Evolutionary conservation across 495 filamentous ascomycete genomes (phyloP).

Genomic region (Sordaria brevicollis): DNA sequence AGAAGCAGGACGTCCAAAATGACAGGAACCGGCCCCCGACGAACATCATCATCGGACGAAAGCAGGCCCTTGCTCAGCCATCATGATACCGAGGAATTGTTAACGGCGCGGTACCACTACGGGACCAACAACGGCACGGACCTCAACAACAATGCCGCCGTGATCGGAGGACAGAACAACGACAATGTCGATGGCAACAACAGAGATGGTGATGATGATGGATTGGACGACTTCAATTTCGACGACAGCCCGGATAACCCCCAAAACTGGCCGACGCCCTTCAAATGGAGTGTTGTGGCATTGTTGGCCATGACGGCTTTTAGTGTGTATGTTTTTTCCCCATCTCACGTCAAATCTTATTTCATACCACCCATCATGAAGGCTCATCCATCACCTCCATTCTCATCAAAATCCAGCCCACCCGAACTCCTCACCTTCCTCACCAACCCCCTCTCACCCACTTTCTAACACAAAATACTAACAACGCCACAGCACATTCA

Average conservation of each 20-base stretch:
- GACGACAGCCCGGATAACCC: conserved; percentile 44
- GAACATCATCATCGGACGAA: neutral
- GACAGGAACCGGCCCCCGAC: neutral
- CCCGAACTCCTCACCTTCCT: neutral
- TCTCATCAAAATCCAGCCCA: neutral
- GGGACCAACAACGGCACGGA: too few relatives aligned
- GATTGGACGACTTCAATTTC: conserved; percentile 28
- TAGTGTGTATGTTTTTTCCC: conserved; percentile 34
- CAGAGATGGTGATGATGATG: conserved; percentile 19
- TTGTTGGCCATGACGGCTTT: conserved; percentile 42
- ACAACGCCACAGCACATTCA: conserved; percentile 34
- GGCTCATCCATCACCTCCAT: neutral
- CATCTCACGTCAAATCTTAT: neutral
- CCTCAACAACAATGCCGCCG: conserved; percentile 5
- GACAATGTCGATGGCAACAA: neutral
- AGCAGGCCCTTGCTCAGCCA: neutral
- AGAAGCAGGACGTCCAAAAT: conserved; percentile 1
- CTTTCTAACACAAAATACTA: neutral
- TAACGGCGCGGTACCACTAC: neutral
- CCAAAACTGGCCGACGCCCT: conserved; percentile 37
- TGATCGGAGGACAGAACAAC: neutral
- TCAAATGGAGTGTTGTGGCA: conserved; percentile 39
- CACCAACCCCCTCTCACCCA: neutral
- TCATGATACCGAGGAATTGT: neutral
- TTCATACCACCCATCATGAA: neutral